Evolutionary conservation across 371 early-diverging fungal genomes (phyloP), one percentile per base, ranked within the genome.

Genomic region (Encephalitozoon hellem): DNA sequence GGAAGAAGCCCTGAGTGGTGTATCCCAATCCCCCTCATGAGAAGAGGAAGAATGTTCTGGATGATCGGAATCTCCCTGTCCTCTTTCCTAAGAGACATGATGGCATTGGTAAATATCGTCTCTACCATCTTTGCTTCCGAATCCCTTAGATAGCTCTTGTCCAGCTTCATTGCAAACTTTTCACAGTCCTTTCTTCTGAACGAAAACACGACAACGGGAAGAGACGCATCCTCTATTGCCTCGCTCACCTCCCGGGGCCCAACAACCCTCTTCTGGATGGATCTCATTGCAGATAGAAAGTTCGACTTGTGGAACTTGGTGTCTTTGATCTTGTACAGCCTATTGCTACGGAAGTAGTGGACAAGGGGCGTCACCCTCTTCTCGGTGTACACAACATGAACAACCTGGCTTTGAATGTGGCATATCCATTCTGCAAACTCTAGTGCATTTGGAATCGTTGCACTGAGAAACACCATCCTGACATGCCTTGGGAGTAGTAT

Each of bases 401-500:
- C 95, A 8, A 94, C 91, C 80, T 95, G 95, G 59, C 91, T 88
- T 84, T 96, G 94, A 34, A 93, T 90, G 52, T 90, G 90, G 75
- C 91, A 90, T 76, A 99, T 94, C 98, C 99, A 99, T 84, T 94
- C 91, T 9, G 97, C 96, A 88, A 99, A 99, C 84, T 99, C 92
- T 89, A 91, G 90, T 25, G 99, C 96, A 80, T 99, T 99, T 21
- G 99, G 99, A 80, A 99, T 97, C 12, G 97, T 97, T 41, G 98
- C 98, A 23, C 96, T 95, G 54, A 99, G 88, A 82, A 99, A 97
- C 9, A 97, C 95, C 85, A 90, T 92, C 72, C 91, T 89, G 4
- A 80, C 80, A 55, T 83, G 78, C 74, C 91, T 90, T 28, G 96
- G 96, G 52, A 97, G 83, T 77, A 99, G 84, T 84, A 97, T 96